phyloP scores from a whole-genome alignment of 176 grass and related monocot genomes.

The Phoenix roebelenii region DNA sequence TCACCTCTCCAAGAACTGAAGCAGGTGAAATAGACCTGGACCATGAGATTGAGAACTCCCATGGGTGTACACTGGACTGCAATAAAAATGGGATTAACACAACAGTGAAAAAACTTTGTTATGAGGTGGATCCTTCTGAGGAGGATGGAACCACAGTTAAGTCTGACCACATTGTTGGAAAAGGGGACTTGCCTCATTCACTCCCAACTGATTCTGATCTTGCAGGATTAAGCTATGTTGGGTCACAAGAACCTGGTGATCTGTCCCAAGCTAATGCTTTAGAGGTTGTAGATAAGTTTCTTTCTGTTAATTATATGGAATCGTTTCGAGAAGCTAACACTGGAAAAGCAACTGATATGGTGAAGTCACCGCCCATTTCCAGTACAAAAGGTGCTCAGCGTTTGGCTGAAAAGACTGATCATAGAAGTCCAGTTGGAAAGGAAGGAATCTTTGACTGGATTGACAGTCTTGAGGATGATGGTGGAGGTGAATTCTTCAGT shows the following conservation, averaged over 20 bases:
- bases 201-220: not conserved
- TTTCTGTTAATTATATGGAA: conserved; percentile 37
- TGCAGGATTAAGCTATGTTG: conserved; percentile 54
- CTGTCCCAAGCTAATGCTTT: conserved; percentile 73
- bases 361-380: conserved; percentile 32
- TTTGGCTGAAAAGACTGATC: conserved; percentile 41
- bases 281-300: conserved; percentile 63
- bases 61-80: not conserved
- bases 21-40: not conserved
- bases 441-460: conserved; percentile 52
- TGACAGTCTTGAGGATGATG: conserved; percentile 51
- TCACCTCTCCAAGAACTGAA: not conserved
- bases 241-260: conserved; percentile 66
- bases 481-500: conserved; percentile 59
- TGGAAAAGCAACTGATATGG: conserved; percentile 16
- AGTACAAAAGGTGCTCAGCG: conserved; percentile 43
- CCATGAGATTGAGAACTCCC: not conserved
- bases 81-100: not conserved
- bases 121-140: conserved; percentile 10
- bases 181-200: too few species aligned
- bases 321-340: conserved; percentile 45
- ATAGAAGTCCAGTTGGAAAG: conserved; percentile 24
- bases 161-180: not conserved
- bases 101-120: conserved; percentile 14
- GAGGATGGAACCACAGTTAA: conserved; percentile 1